Base-by-base conservation (phyloP, 116 monocot genomes). In the Trichopus zeylanicus region DNA sequence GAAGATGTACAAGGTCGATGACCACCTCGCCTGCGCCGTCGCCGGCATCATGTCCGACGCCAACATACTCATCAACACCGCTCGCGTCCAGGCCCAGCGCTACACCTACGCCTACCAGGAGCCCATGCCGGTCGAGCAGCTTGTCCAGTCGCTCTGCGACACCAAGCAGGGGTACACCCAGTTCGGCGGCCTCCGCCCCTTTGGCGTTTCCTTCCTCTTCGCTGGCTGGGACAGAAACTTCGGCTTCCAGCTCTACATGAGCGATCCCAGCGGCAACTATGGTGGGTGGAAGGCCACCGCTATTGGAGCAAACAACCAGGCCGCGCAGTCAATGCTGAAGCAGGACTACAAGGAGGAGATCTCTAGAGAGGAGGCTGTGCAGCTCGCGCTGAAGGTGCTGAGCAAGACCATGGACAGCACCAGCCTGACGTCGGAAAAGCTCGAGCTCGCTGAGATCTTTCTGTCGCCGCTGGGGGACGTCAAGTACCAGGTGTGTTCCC, bases 1-100 rank as follows among this genome's bases (percentile, higher is more conserved):
- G 59, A 86, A 86, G 60, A 86, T 86, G 86, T 86, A 86, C 77
- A 86, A 86, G 78, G 81, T 86, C 12, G 86, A 86, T 16, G 81
- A 75, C 64, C 86, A 86, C 58, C 59, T 86, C 3, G 80, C 81
- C 8, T 86, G 86, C 11, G 86, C 86, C 16, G 85, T 85, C 6
- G 85, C 85, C 30, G 85, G 85, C 21, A 85, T 85, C 67, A 85
- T 85, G 85, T 85, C 86, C 34, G 86, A 86, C 34, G 86, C 86
- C 48, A 86, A 86, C 71, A 86, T 86, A 31, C 86, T 86, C 15
- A 81, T 86, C 59, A 86, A 81, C 59, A 86, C 81, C 0, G 86
- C 86, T 4, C 81, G 86, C 25, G 70, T 81, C 46, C 86, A 86
- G 66, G 86, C 86, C 30, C 86, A 86, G 68, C 73, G 86, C 46